Conservation (phyloP, 495 filamentous ascomycete genomes). For the Elasticomyces elasticus region DNA sequence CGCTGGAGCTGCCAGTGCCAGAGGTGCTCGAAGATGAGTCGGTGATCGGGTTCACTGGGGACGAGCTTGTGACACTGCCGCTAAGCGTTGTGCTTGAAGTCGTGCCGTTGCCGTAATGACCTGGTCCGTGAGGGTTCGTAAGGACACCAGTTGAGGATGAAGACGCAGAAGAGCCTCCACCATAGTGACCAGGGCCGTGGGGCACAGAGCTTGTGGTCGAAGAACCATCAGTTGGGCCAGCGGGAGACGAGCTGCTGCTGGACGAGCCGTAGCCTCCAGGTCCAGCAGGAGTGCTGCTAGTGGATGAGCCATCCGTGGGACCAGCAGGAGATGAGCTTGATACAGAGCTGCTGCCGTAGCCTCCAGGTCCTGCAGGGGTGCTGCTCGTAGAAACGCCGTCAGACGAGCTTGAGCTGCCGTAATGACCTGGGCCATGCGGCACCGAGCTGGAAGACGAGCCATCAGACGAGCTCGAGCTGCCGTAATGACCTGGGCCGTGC, state of each 20-base stretch:
- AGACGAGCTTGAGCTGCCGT: neutral
- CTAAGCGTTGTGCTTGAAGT: neutral
- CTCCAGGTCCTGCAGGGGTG: too few species aligned
- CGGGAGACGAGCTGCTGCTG: neutral
- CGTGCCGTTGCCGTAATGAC: neutral
- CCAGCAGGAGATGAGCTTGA: too few species aligned
- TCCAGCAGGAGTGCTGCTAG: too few species aligned
- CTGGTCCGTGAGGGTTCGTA: neutral
- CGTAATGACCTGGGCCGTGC: neutral
- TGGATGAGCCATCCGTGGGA: too few species aligned
- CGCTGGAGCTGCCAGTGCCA: too few species aligned
- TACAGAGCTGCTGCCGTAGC: too few species aligned
- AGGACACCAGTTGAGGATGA: neutral
- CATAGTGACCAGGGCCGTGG: neutral
- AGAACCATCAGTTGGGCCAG: neutral
- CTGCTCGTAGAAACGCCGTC: neutral
- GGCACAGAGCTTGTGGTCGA: neutral
- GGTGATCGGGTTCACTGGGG: neutral
- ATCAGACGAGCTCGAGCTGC: neutral
- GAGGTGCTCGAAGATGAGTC: neutral
- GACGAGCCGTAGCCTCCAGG: too few species aligned
- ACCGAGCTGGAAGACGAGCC: slow-evolving; percentile 1
- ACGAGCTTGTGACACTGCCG: neutral
- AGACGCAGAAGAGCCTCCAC: neutral
- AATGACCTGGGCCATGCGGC: neutral